Conservation (phyloP, 805 yeast genomes). For the Crinitomyces ghanaensis region DNA sequence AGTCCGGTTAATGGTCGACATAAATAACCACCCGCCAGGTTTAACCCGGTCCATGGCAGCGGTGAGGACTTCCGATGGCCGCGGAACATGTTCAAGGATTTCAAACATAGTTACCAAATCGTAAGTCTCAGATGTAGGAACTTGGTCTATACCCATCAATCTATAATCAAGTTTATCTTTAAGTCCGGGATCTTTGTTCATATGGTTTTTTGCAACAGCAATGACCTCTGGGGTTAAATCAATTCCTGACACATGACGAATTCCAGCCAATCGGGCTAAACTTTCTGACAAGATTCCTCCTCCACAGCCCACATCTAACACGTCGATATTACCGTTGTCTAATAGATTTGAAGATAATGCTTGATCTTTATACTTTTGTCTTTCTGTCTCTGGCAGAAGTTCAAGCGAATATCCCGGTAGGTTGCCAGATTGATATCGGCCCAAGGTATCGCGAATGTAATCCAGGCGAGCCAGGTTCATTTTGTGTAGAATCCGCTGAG, state of each 20-base stretch:
- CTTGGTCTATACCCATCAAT: constrained; percentile 50
- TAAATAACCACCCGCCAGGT: constrained; percentile 73
- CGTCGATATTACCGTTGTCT: constrained; percentile 28
- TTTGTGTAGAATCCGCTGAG: constrained; percentile 86
- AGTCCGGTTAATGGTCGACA: constrained; percentile 90
- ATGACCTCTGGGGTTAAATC: constrained; percentile 80
- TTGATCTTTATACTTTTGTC: constrained; percentile 1
- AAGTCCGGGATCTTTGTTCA: constrained; percentile 51
- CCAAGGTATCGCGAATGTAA: constrained; percentile 58
- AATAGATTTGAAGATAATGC: constrained; percentile 20
- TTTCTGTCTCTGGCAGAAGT: constrained; percentile 42
- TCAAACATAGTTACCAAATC: constrained; percentile 88
- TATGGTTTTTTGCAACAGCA: constrained; percentile 66
- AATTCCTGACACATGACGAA: constrained; percentile 63
- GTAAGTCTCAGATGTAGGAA: constrained; percentile 32
- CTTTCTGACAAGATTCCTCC: constrained; percentile 93
- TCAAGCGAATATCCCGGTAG: constrained; percentile 69
- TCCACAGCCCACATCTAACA: constrained; percentile 92
- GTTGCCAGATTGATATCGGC: constrained; percentile 40
- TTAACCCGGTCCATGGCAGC: constrained; percentile 57
- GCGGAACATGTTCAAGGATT: constrained; percentile 86
- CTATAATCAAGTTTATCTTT: constrained; percentile 46
- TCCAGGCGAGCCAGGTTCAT: constrained; percentile 89
- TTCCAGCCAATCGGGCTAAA: constrained; percentile 56
- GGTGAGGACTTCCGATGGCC: constrained; percentile 63